These are phyloP conservation scores for Euphorbia celastroides DNA, from an alignment of 441 rosid genomes.

Conservation along the genomic window DNA sequence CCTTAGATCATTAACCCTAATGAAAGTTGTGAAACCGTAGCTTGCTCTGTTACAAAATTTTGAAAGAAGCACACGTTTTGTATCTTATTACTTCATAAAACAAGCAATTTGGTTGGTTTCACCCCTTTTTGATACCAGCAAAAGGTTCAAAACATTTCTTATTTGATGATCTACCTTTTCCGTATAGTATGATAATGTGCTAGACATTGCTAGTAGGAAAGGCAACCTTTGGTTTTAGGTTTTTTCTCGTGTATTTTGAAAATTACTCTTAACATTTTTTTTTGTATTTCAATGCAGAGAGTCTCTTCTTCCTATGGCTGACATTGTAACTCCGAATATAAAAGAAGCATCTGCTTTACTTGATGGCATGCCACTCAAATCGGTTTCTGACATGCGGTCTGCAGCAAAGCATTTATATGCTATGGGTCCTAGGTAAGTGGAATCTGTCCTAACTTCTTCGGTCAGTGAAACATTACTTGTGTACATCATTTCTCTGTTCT, in stretches of 20 bases:
- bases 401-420: constrained; percentile 69
- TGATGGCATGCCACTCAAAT: constrained; percentile 50
- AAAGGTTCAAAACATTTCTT: neutral
- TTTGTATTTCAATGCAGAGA: constrained; percentile 47
- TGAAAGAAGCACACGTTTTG: no score
- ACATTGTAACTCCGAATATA: constrained; percentile 81
- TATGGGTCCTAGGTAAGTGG: constrained; percentile 76
- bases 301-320: constrained; percentile 75
- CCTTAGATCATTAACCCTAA: neutral
- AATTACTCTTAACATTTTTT: neutral
- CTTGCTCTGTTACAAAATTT: neutral
- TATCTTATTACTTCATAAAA: no score
- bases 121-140: neutral
- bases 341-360: constrained; percentile 93
- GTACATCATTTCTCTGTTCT: neutral
- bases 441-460: constrained; percentile 4
- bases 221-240: neutral
- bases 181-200: neutral
- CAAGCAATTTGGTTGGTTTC: neutral
- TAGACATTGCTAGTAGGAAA: neutral
- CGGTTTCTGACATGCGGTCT: constrained; percentile 67
- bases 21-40: neutral
- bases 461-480: neutral
- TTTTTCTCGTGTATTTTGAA: neutral
- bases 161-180: neutral